These are phyloP conservation scores for Trichoderma sp. DNA, from an alignment of 2,329 filamentous ascomycete genomes.

Conservation along the genomic window DNA sequence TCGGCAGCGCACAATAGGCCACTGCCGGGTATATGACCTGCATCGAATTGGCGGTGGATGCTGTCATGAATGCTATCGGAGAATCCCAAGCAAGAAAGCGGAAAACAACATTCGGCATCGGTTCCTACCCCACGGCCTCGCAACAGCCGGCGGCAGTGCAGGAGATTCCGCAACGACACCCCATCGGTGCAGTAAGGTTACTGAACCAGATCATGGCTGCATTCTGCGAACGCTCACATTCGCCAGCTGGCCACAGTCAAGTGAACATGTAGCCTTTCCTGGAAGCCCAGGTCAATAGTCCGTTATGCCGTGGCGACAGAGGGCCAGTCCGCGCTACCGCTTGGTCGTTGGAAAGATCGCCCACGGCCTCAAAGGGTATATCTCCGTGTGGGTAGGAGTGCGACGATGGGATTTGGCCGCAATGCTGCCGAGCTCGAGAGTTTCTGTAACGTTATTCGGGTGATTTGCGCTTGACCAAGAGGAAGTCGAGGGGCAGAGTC, in stretches of 20 bases:
- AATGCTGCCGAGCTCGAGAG: constrained; percentile 21
- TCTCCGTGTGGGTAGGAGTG: constrained; percentile 7
- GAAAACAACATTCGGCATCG: background rate
- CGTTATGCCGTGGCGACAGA: background rate
- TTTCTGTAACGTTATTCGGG: constrained; percentile 15
- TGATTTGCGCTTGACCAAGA: background rate
- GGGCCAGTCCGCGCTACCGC: background rate
- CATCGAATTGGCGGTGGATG: too few relatives aligned
- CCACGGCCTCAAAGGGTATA: background rate
- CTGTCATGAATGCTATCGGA: too few relatives aligned
- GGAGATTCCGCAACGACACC: background rate
- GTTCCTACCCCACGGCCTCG: background rate
- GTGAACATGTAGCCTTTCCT: background rate
- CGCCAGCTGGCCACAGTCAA: background rate
- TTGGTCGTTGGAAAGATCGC: background rate
- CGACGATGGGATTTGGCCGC: constrained; percentile 14
- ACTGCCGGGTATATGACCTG: background rate
- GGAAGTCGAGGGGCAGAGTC: background rate
- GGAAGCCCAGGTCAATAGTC: too few relatives aligned
- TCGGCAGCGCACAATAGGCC: too few relatives aligned
- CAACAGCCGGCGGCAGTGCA: background rate
- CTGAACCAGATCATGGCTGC: background rate
- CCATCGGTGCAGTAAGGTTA: background rate
- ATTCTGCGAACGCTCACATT: background rate
- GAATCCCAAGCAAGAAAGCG: background rate